A percentile compares a stretch with the other conserved stretches of the same genome.
These are phyloP conservation scores for Ailanthus altissimus DNA, from an alignment of 345 rosid species.

Conservation along the genomic window DNA sequence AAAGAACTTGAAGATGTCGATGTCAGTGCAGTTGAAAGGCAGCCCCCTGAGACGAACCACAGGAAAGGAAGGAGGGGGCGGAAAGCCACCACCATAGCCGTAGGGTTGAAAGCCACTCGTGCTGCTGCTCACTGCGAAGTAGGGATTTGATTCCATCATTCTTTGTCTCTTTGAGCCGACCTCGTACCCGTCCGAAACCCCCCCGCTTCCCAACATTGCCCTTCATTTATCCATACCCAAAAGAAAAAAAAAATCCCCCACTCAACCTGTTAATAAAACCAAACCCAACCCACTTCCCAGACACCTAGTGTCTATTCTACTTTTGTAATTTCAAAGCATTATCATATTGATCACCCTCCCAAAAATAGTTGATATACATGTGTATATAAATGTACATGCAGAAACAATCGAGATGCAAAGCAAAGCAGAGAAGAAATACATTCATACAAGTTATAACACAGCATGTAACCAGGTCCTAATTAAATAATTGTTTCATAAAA, in stretches of 20 bases:
- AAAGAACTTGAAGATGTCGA: conserved; percentile 90
- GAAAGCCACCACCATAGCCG: conserved; percentile 56
- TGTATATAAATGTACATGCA: not conserved
- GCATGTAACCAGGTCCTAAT: not conserved
- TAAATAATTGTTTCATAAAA: not conserved
- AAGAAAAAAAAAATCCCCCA: conserved; percentile 67
- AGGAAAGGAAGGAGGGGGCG: conserved; percentile 63
- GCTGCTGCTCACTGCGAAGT: conserved; percentile 95
- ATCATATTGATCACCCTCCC: conserved; percentile 26
- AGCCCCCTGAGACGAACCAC: conserved; percentile 94
- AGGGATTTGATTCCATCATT: conserved; percentile 98
- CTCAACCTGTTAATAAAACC: conserved; percentile 95
- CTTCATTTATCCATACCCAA: conserved; percentile 81
- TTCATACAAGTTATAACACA: not conserved
- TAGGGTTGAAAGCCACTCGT: conserved; percentile 60
- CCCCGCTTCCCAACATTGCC: conserved; percentile 99
- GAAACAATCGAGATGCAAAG: not conserved
- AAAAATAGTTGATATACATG: conserved; percentile 7
- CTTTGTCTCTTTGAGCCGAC: conserved; percentile 99
- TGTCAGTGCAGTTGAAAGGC: conserved; percentile 88
- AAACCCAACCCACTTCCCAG: conserved; percentile 67
- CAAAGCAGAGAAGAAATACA: conserved; percentile 1
- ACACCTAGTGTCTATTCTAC: conserved; percentile 35
- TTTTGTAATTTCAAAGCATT: conserved; percentile 21
- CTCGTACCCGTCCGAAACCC: conserved; percentile 94